Evolutionary conservation across 129 eudicot genomes (phyloP), one percentile per base, ranked within the genome.

Genomic region (Chrysanthemum seticuspe): DNA sequence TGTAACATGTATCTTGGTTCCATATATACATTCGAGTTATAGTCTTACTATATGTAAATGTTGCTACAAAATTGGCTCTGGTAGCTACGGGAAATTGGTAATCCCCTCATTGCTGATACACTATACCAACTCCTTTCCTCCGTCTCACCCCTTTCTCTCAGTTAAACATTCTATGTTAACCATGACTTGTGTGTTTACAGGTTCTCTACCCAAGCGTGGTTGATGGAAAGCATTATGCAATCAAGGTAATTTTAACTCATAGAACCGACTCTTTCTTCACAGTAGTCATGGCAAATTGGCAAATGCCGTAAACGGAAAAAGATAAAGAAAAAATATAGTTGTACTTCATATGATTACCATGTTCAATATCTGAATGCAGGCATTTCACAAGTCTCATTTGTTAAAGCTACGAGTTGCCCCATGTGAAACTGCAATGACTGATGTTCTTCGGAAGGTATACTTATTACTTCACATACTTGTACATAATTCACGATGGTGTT

Each of bases 341-440:
- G 10, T 65, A 54, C 45, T 0, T 27, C 13, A 23, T 62, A 29
- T 73, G 68, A 57, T 23, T 25, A 47, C 9, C 3, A 49, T 63
- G 13, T 49, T 18, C n/a, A 19, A 31, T 77, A 65, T 79, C 18
- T 81, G 73, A 36, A 49, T 77, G 74, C 78, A 92, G 98, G 96
- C 88, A 56, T 92, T 92, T 87, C 98, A 92, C 88, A 92, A 92
- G 86, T 92, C 98, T 74, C 91, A 92, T 82, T 80, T 92, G 55
- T 81, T 85, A 72, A 92, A 87, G 83, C 85, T 77, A 77, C 86
- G 96, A 73, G 98, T 92, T 36, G 91, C 95, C 19, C 98, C 98
- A 50, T 89, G 94, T 6, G 98, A 92, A 76, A 89, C 98, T 67
- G 98, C 98, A 36, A 92, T 92, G 98, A 85, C 88, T 59, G 98